Percentiles rank a stretch among this genome's conserved stretches.
phyloP scores from a whole-genome alignment of 495 filamentous ascomycete genomes.

The Aspergillus saccharolyticus region DNA sequence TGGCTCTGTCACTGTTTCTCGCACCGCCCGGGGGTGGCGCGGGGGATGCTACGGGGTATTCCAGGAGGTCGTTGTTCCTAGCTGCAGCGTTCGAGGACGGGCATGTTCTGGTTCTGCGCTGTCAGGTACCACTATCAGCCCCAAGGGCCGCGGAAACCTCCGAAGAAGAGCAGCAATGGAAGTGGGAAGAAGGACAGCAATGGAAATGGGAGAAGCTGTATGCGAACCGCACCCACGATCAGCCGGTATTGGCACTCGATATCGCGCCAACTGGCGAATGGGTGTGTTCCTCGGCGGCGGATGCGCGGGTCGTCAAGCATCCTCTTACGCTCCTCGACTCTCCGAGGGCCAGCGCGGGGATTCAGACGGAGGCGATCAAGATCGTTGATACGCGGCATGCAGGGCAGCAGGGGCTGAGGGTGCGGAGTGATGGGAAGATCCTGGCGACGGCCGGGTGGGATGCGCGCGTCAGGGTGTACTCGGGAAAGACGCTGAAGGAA shows the following conservation, averaged over 20 bases:
- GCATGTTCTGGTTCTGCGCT: conserved; percentile 55
- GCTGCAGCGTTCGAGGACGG: conserved; percentile 82
- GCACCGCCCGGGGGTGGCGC: too few species aligned
- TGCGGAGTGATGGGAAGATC: conserved; percentile 77
- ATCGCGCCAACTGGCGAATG: conserved; percentile 50
- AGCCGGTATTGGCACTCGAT: conserved; percentile 81
- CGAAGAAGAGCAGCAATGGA: too few species aligned
- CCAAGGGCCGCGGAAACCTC: too few species aligned
- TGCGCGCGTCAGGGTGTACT: conserved; percentile 72
- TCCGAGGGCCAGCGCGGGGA: conserved; percentile 17
- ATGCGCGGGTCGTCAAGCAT: conserved; percentile 62
- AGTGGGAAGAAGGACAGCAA: background rate
- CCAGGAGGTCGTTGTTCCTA: too few species aligned
- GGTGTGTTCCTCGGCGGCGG: conserved; percentile 81
- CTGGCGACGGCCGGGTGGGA: conserved; percentile 97
- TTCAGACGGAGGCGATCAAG: conserved; percentile 44
- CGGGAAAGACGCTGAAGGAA: conserved; percentile 74
- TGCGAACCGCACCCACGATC: conserved; percentile 60
- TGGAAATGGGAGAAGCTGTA: conserved; percentile 64
- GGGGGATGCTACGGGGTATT: too few species aligned
- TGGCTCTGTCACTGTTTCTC: conserved; percentile 65
- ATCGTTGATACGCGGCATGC: conserved; percentile 74
- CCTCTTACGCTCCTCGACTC: too few species aligned
- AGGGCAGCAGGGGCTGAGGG: conserved; percentile 73
- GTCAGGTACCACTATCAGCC: too few species aligned